Conservation (phyloP, 140 eudicot species). For the Ambrosia hybrid region DNA sequence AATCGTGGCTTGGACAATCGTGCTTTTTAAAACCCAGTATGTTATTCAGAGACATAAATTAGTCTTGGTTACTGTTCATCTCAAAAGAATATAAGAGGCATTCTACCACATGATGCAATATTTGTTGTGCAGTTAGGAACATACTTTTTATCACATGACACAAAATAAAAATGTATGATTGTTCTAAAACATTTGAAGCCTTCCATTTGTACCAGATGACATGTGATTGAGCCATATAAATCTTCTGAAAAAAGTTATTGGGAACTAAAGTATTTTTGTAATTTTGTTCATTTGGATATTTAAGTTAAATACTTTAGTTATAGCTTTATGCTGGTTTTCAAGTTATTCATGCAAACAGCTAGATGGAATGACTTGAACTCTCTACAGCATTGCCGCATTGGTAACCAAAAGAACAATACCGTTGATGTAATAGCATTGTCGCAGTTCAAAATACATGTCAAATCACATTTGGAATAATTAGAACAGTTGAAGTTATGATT, state of each 20-base stretch:
- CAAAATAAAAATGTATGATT: not conserved
- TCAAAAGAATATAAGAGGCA: conserved; percentile 1
- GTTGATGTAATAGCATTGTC: not conserved
- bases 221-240: not conserved
- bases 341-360: conserved; percentile 58
- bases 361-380: conserved; percentile 52
- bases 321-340: not conserved
- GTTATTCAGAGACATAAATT: conserved; percentile 7
- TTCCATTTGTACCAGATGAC: not conserved
- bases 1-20: not conserved
- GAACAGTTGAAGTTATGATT: not conserved
- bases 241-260: not conserved
- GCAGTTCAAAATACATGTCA: conserved; percentile 9
- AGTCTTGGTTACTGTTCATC: conserved; percentile 9
- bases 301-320: conserved; percentile 10
- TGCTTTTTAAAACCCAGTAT: no score
- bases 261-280: not conserved
- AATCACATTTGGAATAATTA: not conserved
- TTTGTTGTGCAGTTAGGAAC: conserved; percentile 13
- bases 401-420: not conserved
- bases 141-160: not conserved
- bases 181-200: not conserved
- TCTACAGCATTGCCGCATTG: not conserved
- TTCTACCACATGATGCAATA: conserved; percentile 4
- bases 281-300: not conserved